phyloP scores from a whole-genome alignment of 257 asterid species.

The Lantana camara region DNA sequence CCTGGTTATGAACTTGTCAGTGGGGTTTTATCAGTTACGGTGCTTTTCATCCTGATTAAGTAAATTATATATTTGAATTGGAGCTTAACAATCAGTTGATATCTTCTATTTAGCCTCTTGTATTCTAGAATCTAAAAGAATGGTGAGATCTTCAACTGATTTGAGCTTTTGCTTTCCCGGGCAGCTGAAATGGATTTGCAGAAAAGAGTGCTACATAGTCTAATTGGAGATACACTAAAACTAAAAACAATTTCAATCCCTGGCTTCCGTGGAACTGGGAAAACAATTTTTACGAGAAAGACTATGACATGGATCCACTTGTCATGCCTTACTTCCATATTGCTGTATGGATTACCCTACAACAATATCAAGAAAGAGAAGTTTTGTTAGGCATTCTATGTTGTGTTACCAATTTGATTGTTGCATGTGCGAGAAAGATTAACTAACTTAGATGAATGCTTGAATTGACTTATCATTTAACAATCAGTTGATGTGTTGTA shows the following conservation, averaged over 20 bases:
- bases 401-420: conserved; percentile 30
- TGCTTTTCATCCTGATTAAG: background rate
- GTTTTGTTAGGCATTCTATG: conserved; percentile 16
- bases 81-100: background rate
- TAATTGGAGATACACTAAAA: background rate
- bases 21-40: too few species aligned
- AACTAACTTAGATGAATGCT: too few species aligned
- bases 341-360: too few species aligned
- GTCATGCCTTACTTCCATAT: too few species aligned
- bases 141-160: background rate
- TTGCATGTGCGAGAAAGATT: conserved; percentile 16
- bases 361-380: background rate
- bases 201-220: too few species aligned
- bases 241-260: background rate
- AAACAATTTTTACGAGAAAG: background rate
- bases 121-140: background rate
- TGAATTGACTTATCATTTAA: too few species aligned
- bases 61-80: background rate
- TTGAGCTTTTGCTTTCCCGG: background rate
- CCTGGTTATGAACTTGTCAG: too few species aligned
- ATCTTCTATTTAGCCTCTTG: background rate
- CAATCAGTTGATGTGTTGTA: too few species aligned
- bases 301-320: background rate
- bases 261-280: conserved; percentile 23
- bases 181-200: conserved; percentile 16